Conservation (phyloP, 2,329 filamentous ascomycete genomes). For the Colletotrichum eremochloae region DNA sequence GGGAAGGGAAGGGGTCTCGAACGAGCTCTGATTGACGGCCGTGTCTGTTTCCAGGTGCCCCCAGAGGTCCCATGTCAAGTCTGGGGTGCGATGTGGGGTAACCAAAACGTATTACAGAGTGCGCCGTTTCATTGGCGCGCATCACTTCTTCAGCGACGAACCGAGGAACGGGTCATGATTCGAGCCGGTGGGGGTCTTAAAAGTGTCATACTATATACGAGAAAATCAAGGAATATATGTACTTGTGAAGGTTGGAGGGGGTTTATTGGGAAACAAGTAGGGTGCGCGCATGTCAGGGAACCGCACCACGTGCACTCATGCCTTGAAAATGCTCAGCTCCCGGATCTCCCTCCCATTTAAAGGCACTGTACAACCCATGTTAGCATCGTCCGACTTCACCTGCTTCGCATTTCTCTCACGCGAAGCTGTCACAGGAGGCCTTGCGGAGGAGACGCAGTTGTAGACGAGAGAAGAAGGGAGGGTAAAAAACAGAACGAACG, state of each 20-base stretch:
- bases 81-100: constrained; percentile 6
- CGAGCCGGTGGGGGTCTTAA: neutral
- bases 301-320: constrained; percentile 3
- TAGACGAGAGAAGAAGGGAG: neutral
- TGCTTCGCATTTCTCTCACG: neutral
- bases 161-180: neutral
- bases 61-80: neutral
- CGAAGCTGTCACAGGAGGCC: neutral
- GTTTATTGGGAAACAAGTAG: constrained; percentile 1
- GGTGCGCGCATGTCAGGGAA: constrained; percentile 2
- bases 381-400: neutral
- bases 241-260: neutral
- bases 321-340: constrained; percentile 10
- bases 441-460: too few species aligned
- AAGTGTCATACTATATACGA: constrained; percentile 13
- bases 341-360: neutral
- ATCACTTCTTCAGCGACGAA: constrained; percentile 14
- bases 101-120: neutral
- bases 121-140: constrained; percentile 27
- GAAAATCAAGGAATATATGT: constrained; percentile 8
- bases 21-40: too few species aligned
- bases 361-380: constrained; percentile 22
- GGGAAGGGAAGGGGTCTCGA: neutral
- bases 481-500: neutral
- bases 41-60: too few species aligned